Conservation (phyloP, 2,329 filamentous ascomycete species). For the Xylaria sp. region DNA sequence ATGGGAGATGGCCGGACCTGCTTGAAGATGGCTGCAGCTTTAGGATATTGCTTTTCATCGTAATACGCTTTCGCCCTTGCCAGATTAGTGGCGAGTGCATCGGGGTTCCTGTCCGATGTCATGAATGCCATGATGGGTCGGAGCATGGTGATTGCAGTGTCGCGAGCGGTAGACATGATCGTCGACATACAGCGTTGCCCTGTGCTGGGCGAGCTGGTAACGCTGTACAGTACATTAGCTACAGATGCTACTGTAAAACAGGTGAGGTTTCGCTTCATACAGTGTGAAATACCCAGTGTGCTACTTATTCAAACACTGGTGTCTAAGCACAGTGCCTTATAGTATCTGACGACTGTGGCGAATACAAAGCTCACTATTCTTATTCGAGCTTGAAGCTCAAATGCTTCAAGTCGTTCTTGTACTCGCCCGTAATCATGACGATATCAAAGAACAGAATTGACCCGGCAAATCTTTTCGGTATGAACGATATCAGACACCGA, state of each 20-base stretch:
- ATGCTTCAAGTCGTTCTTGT: background rate
- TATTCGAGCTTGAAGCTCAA: background rate
- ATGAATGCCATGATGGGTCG: slow-evolving; percentile 27
- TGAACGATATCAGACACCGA: background rate
- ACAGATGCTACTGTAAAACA: background rate
- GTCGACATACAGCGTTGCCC: background rate
- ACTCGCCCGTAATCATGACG: background rate
- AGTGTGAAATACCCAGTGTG: background rate
- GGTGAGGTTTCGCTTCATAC: background rate
- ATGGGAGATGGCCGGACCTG: slow-evolving; percentile 23
- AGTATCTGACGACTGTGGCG: background rate
- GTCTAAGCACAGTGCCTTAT: background rate
- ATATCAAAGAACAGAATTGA: no score
- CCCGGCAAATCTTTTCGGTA: background rate
- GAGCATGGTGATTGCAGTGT: background rate
- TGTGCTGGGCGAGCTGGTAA: background rate
- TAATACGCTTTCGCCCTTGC: slow-evolving; percentile 30
- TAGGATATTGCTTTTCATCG: slow-evolving; percentile 23
- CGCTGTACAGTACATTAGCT: background rate
- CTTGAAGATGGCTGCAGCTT: slow-evolving; percentile 28
- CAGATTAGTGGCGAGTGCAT: background rate
- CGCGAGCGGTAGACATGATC: background rate
- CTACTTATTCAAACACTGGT: background rate
- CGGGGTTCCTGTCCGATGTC: slow-evolving; percentile 12
- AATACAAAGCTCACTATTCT: background rate